A percentile compares a stretch with the other conserved stretches of the same genome.
Conservation (phyloP, 2,329 filamentous ascomycete genomes). For the Coniochaeta prunicola region DNA sequence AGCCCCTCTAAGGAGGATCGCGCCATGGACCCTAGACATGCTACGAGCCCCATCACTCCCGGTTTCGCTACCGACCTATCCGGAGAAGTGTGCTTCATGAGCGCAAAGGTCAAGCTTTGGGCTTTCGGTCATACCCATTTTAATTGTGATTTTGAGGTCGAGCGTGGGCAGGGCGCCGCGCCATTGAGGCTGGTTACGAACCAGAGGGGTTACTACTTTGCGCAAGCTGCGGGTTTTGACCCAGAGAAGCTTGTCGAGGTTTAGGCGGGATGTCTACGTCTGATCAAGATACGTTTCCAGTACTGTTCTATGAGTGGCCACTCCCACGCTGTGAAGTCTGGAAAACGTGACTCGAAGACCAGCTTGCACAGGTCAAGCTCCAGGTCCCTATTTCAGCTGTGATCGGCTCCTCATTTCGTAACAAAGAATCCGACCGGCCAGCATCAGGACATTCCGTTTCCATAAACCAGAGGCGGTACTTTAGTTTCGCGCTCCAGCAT, state of each 20-base stretch:
- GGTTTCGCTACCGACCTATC: constrained; percentile 34
- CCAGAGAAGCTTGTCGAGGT: background rate
- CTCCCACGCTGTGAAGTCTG: no score
- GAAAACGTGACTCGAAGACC: no score
- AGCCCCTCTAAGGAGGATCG: constrained; percentile 28
- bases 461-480: no score
- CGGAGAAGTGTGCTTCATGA: constrained; percentile 25
- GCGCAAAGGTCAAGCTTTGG: constrained; percentile 30
- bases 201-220: constrained; percentile 16
- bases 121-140: constrained; percentile 43
- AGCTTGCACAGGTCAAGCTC: no score
- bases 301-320: no score
- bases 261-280: background rate
- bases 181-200: constrained; percentile 21
- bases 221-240: background rate
- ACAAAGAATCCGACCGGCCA: no score
- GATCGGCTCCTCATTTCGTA: no score
- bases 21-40: constrained; percentile 25
- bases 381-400: no score
- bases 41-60: constrained; percentile 12
- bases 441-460: no score
- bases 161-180: constrained; percentile 4
- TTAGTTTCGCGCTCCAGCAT: no score
- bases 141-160: constrained; percentile 30
- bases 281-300: no score